Base-by-base conservation (phyloP, 2,329 filamentous ascomycete species). In the Ceratocystis huliohia region DNA sequence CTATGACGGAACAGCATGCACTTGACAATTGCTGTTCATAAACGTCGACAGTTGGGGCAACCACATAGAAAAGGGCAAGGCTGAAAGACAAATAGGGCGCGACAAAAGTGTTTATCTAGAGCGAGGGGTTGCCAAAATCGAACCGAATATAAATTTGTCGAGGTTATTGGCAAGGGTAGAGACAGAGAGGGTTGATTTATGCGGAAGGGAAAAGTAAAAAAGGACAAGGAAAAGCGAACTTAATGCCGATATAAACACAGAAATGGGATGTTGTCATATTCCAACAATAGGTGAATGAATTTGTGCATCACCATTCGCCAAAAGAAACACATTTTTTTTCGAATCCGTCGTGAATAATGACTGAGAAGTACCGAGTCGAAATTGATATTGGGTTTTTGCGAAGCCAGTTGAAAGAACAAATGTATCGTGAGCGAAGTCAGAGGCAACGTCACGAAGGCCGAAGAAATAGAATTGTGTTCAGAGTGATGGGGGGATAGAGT, bases 321-420 rank as follows among this genome's bases (percentile, higher is more conserved):
- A 41, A 67, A 66, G 63, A 64, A 61, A 59, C 50, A 53, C 64
- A 50, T 65, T 68, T 68, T 68, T 68, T 64, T 59, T 65, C 59
- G 66, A 63, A 48, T 65, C 69, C 67, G 67, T 63, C 65, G 67
- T 67, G 28, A 65, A 48, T 44, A 25, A 62, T 56, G 63, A 46
- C 20, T 56, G 22, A 67, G 53, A 50, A 57, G 57, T 63, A 64
- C 46, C 22, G 65, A 63, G 50, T 61, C 64, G 59, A 68, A 41
- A 57, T 61, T 50, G 30, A 53, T 64, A 45, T 33, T 64, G 62
- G 46, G 62, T 48, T n/a, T 33, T 63, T 61, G 20, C n/a, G 50
- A n/a, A 65, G 59, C 57, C 33, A 50, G 63, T 64, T 57, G 41
- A 37, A 62, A 63, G 41, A 63, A 59, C 28, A 48, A 64, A 46